Evolutionary conservation across 306 rosid species (phyloP), one percentile per base, ranked within the genome.

Genomic region (Sechiopsis laciniata): DNA sequence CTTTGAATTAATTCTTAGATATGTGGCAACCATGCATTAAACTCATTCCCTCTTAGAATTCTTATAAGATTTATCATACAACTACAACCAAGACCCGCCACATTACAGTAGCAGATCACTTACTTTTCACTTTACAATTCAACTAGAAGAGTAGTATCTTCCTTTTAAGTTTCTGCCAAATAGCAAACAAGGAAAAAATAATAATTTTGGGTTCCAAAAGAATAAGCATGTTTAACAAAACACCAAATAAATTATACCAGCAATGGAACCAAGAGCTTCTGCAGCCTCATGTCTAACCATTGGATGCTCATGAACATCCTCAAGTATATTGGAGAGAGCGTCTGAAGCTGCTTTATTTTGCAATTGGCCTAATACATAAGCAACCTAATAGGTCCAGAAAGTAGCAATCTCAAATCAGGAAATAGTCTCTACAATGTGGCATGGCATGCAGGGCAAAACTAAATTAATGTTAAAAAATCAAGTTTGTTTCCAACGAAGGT

Each of bases 261-360:
- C 97, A 83, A 95, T 91, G 61, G 99, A 95, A 75, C 96, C 99
- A 78, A 89, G 95, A 76, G 99, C 99, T 89, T 95, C 99, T 52
- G 99, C 97, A 75, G 97, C 99, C 84, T 95, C 99, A 57, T 95
- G 97, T 78, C 97, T 89, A 80, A 95, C 97, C 99, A 91, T 95
- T 55, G 97, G 95, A 54, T 95, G 96, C 86, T 95, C 99, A 24
- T 85, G 85, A 72, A 64, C 88, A 78, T 91, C 87, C 79, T 71
- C 85, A 55, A 95, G 95, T 55, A 91, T 80, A 79, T 84, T 77
- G 77, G 97, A 91, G 61, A 95, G 85, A 53, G 99, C 91, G 73
- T 84, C 82, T 55, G 96, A 85, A 78, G 99, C 99, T 80, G 77
- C 88, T 81, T 89, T 91, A 79, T 91, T 79, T 91, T 95, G 99